Evolutionary conservation across 1,284 basidiomycete genomes (phyloP), one percentile per base, ranked within the genome.

Genomic region (Xerocomus nothofagi): DNA sequence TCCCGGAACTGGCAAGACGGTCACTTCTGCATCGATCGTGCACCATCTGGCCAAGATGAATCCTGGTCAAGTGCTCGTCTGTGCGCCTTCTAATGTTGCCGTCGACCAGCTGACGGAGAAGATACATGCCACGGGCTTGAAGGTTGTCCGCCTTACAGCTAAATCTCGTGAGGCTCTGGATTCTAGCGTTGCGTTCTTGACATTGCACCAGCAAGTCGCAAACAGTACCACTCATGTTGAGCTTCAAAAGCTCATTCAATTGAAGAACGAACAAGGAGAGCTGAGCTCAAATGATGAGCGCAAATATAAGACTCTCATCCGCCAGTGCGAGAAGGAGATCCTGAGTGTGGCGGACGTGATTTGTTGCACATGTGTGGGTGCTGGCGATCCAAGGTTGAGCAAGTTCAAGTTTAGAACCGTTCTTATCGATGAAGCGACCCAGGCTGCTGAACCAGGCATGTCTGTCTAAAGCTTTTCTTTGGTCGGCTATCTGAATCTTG

Each of bases 31-130:
- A 6, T 98, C 97, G 1, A 96, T 98, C 62, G 96, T 99, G 37
- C 94, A 99, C 69, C 97, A 99, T 70, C 86, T 99, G 8, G 93
- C 93, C 47, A 98, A 98, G 75, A 99, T 99, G 96, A 98, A 98
- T 65, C 94, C 94, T 0, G 97, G 97, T 27, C 97, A 98, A 71
- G 97, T 99, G 21, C 88, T 99, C 36, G 97, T 99, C 51, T 97
- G 95, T 68, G 97, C 97, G 1, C 97, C 97, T 0, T 99, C 97
- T 47, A 99, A 99, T 73, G 97, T 99, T 57, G 97, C 97, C 40
- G 97, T 99, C 49, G 97, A 99, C 69, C 97, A 99, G 68, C 81
- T 99, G 49, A 97, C 95, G 17, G 97, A 98, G 73, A 99, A 99
- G 77, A 98, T 99, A 54, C 96, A 99, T 66, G 77, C 86, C 21